phyloP scores from a whole-genome alignment of 345 rosid genomes.

The Eucalyptus erythrocorys region DNA sequence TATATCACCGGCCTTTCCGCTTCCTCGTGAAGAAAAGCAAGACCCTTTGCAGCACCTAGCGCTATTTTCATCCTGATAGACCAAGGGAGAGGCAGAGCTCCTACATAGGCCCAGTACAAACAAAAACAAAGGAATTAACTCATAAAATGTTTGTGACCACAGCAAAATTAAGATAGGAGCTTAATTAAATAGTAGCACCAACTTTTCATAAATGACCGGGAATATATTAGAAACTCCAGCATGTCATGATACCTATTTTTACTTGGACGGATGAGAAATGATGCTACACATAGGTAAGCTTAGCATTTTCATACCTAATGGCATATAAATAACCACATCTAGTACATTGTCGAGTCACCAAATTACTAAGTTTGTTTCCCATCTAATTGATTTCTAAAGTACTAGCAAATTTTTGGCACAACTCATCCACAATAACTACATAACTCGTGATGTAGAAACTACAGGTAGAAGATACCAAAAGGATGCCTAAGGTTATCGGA shows the following conservation, averaged over 20 bases:
- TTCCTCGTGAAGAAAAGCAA: constrained; percentile 96
- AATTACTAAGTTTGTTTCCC: background rate
- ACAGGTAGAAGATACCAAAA: background rate
- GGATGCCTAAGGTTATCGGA: background rate
- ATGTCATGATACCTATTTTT: background rate
- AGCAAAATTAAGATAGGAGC: background rate
- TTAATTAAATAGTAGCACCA: background rate
- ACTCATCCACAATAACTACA: background rate
- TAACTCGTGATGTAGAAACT: background rate
- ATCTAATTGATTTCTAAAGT: background rate
- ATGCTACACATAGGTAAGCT: background rate
- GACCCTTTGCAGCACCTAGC: constrained; percentile 93
- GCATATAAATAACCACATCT: background rate
- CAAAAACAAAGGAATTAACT: background rate
- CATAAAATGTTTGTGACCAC: background rate
- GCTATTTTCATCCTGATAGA: constrained; percentile 94
- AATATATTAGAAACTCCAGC: background rate
- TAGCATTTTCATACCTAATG: background rate
- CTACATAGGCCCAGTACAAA: constrained; percentile 15
- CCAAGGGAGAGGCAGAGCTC: constrained; percentile 98
- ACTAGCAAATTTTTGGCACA: background rate
- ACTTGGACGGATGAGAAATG: background rate
- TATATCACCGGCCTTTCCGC: constrained; percentile 91
- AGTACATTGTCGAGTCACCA: background rate
- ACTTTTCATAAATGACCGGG: background rate